Evolutionary conservation across 768 basidiomycete genomes (phyloP), one percentile per base, ranked within the genome.

Genomic region (Mrakia blollopis): DNA sequence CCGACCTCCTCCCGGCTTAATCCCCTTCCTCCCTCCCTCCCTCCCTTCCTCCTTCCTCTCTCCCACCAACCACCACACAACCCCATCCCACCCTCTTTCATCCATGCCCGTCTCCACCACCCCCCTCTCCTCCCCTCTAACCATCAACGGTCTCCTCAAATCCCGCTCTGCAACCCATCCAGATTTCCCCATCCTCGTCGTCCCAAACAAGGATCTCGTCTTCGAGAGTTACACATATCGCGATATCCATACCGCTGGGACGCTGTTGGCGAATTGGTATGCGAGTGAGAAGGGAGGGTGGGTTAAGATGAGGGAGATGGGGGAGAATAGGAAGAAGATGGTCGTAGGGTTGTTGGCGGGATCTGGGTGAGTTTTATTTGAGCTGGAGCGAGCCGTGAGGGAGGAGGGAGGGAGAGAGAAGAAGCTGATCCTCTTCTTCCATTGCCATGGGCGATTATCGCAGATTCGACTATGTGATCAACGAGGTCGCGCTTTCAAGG

Each of bases 131-230:
- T 28, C 63, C 28, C 65, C 67, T 23, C 28, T 28, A 32, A 62
- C 76, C 5, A 62, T 77, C 30, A 77, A 77, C 76, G 69, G 65
- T 4, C 69, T 71, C 28, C 41, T 77, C 70, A 44, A 21, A 9
- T 30, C 60, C 10, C 57, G 70, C 0, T 32, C 54, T 25, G 18
- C 28, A 0, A 37, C 30, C 21, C 18, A 61, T 23, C 69, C 76
- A 7, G 39, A 77, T 39, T 28, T 25, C 35, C n/a, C n/a, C 54
- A 52, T 77, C 30, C 57, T 77, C 70, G 44, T 41, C 21, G 35
- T 71, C 28, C 69, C 76, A 11, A 63, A 77, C 69, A 44, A 54
- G 35, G 32, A 35, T 10, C 71, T 77, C 39, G 60, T 30, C 41
- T 71, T 77, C 28, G 25, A 35, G 11, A 41, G 13, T n/a, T 71